Evolutionary conservation across 441 rosid species (phyloP).

Genomic region (Pelargonium fulgidum): DNA sequence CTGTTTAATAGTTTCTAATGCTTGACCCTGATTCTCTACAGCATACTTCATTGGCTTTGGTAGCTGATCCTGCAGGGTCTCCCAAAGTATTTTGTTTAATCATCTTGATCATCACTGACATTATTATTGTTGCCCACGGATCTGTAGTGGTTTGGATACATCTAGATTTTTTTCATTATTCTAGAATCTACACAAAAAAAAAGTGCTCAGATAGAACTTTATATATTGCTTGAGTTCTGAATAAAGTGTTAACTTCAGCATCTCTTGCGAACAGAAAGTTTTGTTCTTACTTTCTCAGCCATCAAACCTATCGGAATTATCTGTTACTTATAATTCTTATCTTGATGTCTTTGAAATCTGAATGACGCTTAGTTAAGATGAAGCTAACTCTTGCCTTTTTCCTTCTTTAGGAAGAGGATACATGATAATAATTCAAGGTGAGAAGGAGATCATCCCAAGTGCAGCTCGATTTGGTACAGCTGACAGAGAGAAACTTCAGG

Average conservation of each 20-base stretch:
- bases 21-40: neutral
- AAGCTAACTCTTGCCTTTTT: neutral
- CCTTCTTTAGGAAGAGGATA: slow-evolving; percentile 46
- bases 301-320: neutral
- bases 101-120: neutral
- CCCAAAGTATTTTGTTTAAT: neutral
- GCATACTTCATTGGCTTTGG: neutral
- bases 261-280: no score
- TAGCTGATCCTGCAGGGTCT: neutral
- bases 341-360: neutral
- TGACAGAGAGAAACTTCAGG: slow-evolving; percentile 31
- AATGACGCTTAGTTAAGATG: neutral
- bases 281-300: neutral
- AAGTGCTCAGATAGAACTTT: neutral
- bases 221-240: no score
- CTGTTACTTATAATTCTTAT: neutral
- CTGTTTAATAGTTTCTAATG: neutral
- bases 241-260: no score
- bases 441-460: slow-evolving; percentile 15
- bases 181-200: neutral
- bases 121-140: neutral
- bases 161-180: neutral
- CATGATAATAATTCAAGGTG: slow-evolving; percentile 27
- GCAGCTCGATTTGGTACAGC: slow-evolving; percentile 21
- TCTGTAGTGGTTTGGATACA: neutral